These are phyloP conservation scores for Pythium dissimile DNA, from an alignment of 352 stramenopile genomes.

Conservation along the genomic window DNA sequence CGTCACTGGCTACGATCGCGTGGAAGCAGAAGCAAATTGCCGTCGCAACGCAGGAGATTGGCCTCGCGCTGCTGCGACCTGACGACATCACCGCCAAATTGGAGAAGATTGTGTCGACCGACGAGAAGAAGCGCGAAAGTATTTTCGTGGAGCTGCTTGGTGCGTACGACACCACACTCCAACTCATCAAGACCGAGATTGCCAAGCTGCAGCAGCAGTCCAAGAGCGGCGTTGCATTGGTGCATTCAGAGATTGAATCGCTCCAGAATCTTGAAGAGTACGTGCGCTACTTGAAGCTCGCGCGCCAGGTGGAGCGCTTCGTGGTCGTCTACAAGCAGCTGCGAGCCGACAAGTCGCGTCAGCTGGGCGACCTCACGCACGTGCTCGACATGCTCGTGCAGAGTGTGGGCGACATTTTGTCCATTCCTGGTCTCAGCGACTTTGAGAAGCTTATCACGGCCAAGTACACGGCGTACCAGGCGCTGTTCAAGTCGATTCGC, in stretches of 20 bases:
- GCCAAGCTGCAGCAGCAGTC: constrained; percentile 68
- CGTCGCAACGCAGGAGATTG: constrained; percentile 69
- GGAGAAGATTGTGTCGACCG: constrained; percentile 31
- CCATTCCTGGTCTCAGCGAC: constrained; percentile 54
- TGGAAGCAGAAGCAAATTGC: constrained; percentile 80
- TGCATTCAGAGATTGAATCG: constrained; percentile 71
- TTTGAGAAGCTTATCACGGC: constrained; percentile 44
- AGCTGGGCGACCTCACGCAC: constrained; percentile 67
- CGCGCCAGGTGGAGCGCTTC: constrained; percentile 67
- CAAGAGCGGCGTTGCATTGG: constrained; percentile 67
- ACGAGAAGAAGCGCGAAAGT: constrained; percentile 70
- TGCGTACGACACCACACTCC: constrained; percentile 64
- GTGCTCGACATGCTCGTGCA: constrained; percentile 83
- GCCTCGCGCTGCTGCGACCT: constrained; percentile 59
- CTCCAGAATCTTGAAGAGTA: constrained; percentile 71
- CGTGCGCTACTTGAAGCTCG: constrained; percentile 66
- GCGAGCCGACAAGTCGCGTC: constrained; percentile 37
- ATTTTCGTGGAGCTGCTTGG: constrained; percentile 72
- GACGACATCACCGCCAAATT: constrained; percentile 70
- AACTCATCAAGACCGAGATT: constrained; percentile 63
- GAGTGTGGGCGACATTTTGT: constrained; percentile 72
- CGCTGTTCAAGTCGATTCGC: constrained; percentile 63
- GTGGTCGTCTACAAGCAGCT: constrained; percentile 65
- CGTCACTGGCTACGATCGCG: constrained; percentile 66
- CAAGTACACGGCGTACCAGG: constrained; percentile 71